These are phyloP conservation scores for Eragrostis tef DNA, from an alignment of 202 grass and related monocot genomes.

Conservation along the genomic window DNA sequence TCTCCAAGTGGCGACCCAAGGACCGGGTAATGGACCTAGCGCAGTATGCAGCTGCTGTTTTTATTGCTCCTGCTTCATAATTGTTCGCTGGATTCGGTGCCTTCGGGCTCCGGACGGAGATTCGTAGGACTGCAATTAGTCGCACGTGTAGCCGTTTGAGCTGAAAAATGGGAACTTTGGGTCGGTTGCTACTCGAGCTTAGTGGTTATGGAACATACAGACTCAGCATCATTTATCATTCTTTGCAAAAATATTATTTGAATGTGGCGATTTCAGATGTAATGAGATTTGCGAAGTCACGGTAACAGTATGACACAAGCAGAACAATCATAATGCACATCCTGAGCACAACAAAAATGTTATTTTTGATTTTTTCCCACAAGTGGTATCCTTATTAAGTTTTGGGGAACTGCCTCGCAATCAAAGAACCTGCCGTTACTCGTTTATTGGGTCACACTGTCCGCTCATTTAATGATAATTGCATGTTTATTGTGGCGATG, in stretches of 20 bases:
- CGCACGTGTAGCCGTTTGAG: neutral
- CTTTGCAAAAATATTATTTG: neutral
- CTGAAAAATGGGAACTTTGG: neutral
- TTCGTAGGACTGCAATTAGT: neutral
- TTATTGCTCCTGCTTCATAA: conserved; percentile 25
- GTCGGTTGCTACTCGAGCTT: neutral
- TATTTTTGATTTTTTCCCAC: conserved; percentile 6
- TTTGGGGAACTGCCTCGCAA: neutral
- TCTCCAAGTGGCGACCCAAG: conserved; percentile 92
- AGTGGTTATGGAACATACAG: neutral
- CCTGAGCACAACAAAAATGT: neutral
- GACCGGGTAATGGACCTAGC: conserved; percentile 69
- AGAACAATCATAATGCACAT: neutral
- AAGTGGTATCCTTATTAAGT: neutral
- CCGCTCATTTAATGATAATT: neutral
- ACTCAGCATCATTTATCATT: conserved; percentile 16
- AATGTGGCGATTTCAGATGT: neutral
- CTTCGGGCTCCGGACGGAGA: neutral
- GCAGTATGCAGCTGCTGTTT: neutral
- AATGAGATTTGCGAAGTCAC: neutral
- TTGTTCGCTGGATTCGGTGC: conserved; percentile 13
- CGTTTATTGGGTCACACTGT: neutral
- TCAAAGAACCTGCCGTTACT: neutral
- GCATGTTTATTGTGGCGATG: neutral
- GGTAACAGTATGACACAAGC: neutral